Percentiles rank a stretch among this genome's conserved stretches.
Conservation (phyloP, 768 basidiomycete species). For the Paxillus involutus region DNA sequence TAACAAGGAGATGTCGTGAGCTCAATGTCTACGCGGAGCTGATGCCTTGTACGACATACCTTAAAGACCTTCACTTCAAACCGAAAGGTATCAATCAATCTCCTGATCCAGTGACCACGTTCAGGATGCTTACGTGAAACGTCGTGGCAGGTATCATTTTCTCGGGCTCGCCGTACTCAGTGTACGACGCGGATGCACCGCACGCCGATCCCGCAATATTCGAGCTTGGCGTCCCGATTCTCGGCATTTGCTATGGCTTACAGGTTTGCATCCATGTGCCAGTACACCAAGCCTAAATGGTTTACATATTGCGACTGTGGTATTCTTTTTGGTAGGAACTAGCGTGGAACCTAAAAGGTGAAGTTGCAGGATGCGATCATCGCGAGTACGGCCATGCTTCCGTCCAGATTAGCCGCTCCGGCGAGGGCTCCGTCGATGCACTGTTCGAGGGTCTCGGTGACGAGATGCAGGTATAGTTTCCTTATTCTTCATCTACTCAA, state of each 20-base stretch:
- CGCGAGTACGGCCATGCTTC: conserved; percentile 95
- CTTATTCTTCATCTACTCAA: neutral
- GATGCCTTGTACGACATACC: conserved; percentile 92
- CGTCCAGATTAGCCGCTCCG: conserved; percentile 68
- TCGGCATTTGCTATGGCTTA: conserved; percentile 97
- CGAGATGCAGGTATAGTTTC: conserved; percentile 72
- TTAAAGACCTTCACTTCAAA: conserved; percentile 86
- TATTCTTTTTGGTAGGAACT: conserved; percentile 65
- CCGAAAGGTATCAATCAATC: conserved; percentile 75
- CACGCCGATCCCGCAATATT: conserved; percentile 94
- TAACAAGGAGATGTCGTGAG: conserved; percentile 96
- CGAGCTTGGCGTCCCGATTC: conserved; percentile 82
- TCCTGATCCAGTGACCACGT: neutral
- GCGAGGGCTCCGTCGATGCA: conserved; percentile 58
- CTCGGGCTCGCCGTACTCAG: conserved; percentile 97
- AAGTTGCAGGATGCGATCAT: conserved; percentile 83
- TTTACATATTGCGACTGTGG: neutral
- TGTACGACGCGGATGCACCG: conserved; percentile 90
- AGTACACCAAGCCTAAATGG: neutral
- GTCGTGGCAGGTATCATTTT: conserved; percentile 77
- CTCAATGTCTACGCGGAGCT: conserved; percentile 97
- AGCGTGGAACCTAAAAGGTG: conserved; percentile 82
- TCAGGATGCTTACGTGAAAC: neutral
- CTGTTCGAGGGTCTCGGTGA: conserved; percentile 87
- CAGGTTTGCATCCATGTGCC: conserved; percentile 53